A percentile compares a stretch with the other conserved stretches of the same genome.
phyloP scores from a whole-genome alignment of 768 basidiomycete species.

The Tricholoma terreum region DNA sequence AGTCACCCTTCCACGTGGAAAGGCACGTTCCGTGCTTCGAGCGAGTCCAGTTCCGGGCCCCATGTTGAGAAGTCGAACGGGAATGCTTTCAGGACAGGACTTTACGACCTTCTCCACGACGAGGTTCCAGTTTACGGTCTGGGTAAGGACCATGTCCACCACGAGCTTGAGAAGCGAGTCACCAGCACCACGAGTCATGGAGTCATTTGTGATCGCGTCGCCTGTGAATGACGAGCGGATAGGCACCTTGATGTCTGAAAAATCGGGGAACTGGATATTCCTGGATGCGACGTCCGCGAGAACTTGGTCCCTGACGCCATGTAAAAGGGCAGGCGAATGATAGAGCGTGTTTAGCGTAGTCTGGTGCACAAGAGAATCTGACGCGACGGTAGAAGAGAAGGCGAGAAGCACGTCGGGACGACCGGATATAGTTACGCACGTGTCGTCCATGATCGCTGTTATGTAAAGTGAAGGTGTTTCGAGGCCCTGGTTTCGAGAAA shows the following conservation, averaged over 20 bases:
- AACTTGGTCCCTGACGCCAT: conserved; percentile 36
- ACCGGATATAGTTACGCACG: conserved; percentile 55
- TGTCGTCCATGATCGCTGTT: conserved; percentile 48
- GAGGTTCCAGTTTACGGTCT: conserved; percentile 52
- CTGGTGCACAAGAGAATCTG: conserved; percentile 34
- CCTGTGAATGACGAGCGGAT: conserved; percentile 48
- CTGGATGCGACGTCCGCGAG: conserved; percentile 42
- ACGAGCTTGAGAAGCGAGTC: conserved; percentile 40
- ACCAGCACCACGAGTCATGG: neutral
- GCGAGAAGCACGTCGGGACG: conserved; percentile 45
- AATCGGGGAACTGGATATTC: conserved; percentile 48
- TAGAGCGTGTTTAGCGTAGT: conserved; percentile 52
- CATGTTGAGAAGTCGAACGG: conserved; percentile 43
- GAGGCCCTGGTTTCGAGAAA: conserved; percentile 9
- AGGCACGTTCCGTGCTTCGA: conserved; percentile 35
- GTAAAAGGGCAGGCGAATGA: conserved; percentile 38
- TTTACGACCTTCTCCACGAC: conserved; percentile 31
- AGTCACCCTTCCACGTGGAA: conserved; percentile 19
- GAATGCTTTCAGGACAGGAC: conserved; percentile 16
- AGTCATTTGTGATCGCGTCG: conserved; percentile 24
- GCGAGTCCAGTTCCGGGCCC: conserved; percentile 45
- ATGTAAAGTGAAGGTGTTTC: conserved; percentile 34
- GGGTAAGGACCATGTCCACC: conserved; percentile 46
- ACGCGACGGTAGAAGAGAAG: conserved; percentile 39
- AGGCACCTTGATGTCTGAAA: conserved; percentile 43